Conservation (phyloP, 73 alveolate genomes). For the Symbiodinium natans region DNA sequence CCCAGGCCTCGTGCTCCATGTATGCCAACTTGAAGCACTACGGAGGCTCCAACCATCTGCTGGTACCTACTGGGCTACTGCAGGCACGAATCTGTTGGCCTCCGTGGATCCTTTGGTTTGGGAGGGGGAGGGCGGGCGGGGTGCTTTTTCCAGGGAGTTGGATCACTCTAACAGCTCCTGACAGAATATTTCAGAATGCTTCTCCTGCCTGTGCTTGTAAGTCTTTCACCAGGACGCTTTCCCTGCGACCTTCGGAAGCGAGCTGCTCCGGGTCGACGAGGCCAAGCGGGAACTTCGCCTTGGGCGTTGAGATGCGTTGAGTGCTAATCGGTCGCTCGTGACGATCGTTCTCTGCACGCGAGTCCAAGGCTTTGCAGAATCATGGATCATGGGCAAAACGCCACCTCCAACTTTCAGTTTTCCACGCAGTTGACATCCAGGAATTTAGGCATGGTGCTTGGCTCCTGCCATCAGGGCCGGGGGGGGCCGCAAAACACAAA, state of each 20-base stretch:
- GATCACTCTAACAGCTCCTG: not conserved
- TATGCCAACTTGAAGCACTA: slow-evolving; percentile 86
- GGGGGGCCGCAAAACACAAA: too few relatives aligned
- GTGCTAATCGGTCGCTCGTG: too few relatives aligned
- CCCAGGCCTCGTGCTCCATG: slow-evolving; percentile 25
- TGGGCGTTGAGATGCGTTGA: too few relatives aligned
- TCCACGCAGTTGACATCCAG: too few relatives aligned
- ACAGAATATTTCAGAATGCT: not conserved
- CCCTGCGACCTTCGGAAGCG: not conserved
- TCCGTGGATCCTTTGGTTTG: not conserved
- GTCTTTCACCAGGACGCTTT: not conserved
- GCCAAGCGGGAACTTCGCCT: not conserved
- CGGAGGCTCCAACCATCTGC: slow-evolving; percentile 72
- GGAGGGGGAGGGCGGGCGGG: not conserved
- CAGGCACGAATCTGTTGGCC: not conserved
- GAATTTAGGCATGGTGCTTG: too few relatives aligned
- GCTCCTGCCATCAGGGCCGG: too few relatives aligned
- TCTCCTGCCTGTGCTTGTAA: not conserved
- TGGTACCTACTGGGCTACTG: slow-evolving; percentile 59
- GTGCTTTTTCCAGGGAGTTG: not conserved
- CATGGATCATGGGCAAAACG: too few relatives aligned
- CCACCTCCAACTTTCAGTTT: too few relatives aligned
- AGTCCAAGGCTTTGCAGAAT: too few relatives aligned
- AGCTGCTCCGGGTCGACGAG: not conserved
- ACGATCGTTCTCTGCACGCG: too few relatives aligned